Conservation (phyloP, 2,329 filamentous ascomycete genomes). For the Aureobasidium namibiae region DNA sequence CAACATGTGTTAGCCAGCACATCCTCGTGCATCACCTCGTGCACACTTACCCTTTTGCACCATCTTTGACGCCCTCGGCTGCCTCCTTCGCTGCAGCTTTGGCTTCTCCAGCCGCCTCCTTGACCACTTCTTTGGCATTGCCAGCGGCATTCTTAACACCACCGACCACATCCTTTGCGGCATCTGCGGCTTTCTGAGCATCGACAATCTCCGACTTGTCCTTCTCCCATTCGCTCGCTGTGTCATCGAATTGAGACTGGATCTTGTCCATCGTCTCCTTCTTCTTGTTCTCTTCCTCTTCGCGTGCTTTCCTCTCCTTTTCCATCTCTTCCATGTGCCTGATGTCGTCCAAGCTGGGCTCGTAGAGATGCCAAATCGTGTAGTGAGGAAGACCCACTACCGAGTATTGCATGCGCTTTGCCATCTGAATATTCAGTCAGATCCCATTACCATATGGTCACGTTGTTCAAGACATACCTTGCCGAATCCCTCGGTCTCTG, state of each 20-base stretch:
- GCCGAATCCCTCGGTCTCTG: slow-evolving; percentile 95
- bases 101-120: slow-evolving; percentile 43
- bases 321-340: slow-evolving; percentile 99
- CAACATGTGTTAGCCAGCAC: not conserved
- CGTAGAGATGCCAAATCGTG: slow-evolving; percentile 98
- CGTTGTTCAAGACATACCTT: slow-evolving; percentile 57
- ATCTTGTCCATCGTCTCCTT: slow-evolving; percentile 68
- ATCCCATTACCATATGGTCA: not conserved
- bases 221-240: slow-evolving; percentile 79
- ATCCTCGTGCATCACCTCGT: too few relatives aligned
- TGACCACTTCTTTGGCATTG: slow-evolving; percentile 12
- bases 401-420: slow-evolving; percentile 89
- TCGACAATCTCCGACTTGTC: slow-evolving; percentile 74
- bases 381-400: slow-evolving; percentile 95
- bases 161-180: slow-evolving; percentile 19
- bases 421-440: slow-evolving; percentile 61
- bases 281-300: slow-evolving; percentile 70
- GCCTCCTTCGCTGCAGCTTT: slow-evolving; percentile 21
- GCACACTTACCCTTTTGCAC: slow-evolving; percentile 20
- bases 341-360: slow-evolving; percentile 96
- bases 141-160: slow-evolving; percentile 22
- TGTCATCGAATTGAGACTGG: slow-evolving; percentile 69
- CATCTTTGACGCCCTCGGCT: slow-evolving; percentile 2
- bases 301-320: slow-evolving; percentile 67
- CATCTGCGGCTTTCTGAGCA: slow-evolving; percentile 38